Evolutionary conservation across 2,329 filamentous ascomycete genomes (phyloP), one percentile per base, ranked within the genome.

Genomic region (Ophiocordyceps camponoti-saundersi): DNA sequence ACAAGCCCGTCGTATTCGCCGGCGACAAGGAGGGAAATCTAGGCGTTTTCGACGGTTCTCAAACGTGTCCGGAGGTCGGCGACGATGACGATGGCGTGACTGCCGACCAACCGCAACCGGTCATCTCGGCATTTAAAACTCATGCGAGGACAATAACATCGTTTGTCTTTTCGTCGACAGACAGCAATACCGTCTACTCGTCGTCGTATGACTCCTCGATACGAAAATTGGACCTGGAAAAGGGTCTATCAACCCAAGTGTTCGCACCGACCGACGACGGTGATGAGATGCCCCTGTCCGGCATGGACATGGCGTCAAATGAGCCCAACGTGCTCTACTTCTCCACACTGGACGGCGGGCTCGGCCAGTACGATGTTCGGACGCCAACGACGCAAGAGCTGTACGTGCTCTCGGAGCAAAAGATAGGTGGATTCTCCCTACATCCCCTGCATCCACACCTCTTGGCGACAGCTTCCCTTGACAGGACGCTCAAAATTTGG

Each of bases 201-300:
- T 80, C 85, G 0, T 95, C 89, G 0, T 96, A 98, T 61, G 92
- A 98, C 63, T 92, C 86, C 0, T 89, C 87, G 0, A 86, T 98
- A 47, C 79, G 92, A 4, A 86, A 85, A 50, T 72, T 95, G 20
- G 90, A 98, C 57, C 69, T 98, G 0, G 74, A 78, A 34, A 88
- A 86, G 57, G 85, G 84, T 1, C 72, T 85, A 1, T 88, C 88
- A 0, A 72, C 83, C 0, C 85, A 95, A 57, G 70, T 90, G 0
- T 96, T 85, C 63, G 86, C 84, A 0, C 88, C 89, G 0, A 61
- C 70, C 0, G 80, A 84, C 50, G 68, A 74, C 0, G 69, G 76
- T 22, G 78, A 80, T 10, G 89, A 95, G 48, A 67, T 85, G 11
- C 84, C 87, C 0, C 75, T 98, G 11, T 94, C 87, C 0, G 83